Evolutionary conservation across 2,329 filamentous ascomycete genomes (phyloP).

Genomic region (Zymoseptoria tritici): DNA sequence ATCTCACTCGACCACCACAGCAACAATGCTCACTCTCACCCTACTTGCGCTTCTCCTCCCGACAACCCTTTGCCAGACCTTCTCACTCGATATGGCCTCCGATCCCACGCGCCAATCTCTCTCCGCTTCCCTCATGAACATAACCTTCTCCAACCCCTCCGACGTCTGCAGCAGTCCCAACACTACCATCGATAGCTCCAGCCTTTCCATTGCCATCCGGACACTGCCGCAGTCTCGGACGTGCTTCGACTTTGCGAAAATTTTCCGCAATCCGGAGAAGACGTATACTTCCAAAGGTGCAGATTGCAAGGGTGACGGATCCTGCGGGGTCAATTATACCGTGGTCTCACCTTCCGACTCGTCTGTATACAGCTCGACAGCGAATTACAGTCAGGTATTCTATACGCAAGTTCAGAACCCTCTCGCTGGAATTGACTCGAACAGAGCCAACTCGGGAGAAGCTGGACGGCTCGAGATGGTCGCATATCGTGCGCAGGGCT

Average conservation of each 20-base stretch:
- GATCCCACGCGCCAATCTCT: slow-evolving; percentile 1
- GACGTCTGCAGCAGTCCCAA: slow-evolving; percentile 41
- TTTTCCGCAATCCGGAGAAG: slow-evolving; percentile 2
- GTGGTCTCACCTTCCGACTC: background rate
- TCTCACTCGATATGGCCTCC: slow-evolving; percentile 10
- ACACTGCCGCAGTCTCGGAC: slow-evolving; percentile 6
- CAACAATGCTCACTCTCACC: background rate
- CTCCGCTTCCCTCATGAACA: slow-evolving; percentile 36
- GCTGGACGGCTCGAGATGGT: slow-evolving; percentile 6
- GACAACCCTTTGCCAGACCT: background rate
- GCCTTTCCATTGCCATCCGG: slow-evolving; percentile 43
- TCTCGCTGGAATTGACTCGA: background rate
- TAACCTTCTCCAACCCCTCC: slow-evolving; percentile 53
- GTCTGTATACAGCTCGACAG: background rate
- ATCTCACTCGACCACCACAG: background rate
- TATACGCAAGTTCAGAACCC: slow-evolving; percentile 10
- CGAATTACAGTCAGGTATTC: slow-evolving; percentile 3
- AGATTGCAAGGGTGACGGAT: background rate
- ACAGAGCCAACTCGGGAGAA: background rate
- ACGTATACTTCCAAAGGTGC: slow-evolving; percentile 6
- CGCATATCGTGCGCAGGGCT: slow-evolving; percentile 6
- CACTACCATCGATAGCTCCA: slow-evolving; percentile 31
- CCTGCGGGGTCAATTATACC: slow-evolving; percentile 11
- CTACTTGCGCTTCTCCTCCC: background rate
- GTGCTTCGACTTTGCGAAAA: slow-evolving; percentile 9